Base-by-base conservation (phyloP, 164 flowering plant genomes). In the Malania oleifera region DNA sequence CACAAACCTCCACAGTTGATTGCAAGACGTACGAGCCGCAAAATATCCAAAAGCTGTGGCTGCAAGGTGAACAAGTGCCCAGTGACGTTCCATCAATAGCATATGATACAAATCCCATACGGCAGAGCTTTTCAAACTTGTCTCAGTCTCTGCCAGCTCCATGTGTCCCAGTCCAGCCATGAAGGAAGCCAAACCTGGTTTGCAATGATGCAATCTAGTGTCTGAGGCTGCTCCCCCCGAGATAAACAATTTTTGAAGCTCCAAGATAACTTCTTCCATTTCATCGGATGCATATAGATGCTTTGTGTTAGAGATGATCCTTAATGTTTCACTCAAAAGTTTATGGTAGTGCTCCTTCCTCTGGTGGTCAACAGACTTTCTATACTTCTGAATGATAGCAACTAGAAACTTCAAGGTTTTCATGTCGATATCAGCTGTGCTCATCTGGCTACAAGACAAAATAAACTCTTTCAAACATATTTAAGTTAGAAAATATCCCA, bases 1-100 rank as follows among this genome's bases (percentile, higher is more conserved):
- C 52, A 90, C 80, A 69, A 93, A 93, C 68, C 88, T 81, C 97
- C 96, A 90, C n/a, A 93, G 74, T 62, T 88, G 80, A 59, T 65
- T 70, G 65, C 96, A 93, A 29, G 75, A 60, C 39, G 95, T 87
- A 20, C 78, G 89, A 11, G 83, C 83, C 23, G 96, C 89, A 72
- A 93, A 93, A 72, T 85, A 75, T 44, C 95, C 97, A 63, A 93
- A 90, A 46, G 95, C 73, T 4, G 85, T 28, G 28, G 86, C 63
- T 26, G 85, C 87, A 60, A 90, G 68, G 73, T 93, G 93, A 63
- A 74, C 74, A 27, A 86, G 63, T 19, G 88, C 92, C 97, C 97
- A 93, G 59, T 93, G 95, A 22, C 81, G 67, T 61, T 93, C 97
- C 54, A 80, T 75, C 56, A 93, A 56, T 64, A 93, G 57, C 81